phyloP scores from a whole-genome alignment of 164 flowering plant species.

The Annona squamosa region DNA sequence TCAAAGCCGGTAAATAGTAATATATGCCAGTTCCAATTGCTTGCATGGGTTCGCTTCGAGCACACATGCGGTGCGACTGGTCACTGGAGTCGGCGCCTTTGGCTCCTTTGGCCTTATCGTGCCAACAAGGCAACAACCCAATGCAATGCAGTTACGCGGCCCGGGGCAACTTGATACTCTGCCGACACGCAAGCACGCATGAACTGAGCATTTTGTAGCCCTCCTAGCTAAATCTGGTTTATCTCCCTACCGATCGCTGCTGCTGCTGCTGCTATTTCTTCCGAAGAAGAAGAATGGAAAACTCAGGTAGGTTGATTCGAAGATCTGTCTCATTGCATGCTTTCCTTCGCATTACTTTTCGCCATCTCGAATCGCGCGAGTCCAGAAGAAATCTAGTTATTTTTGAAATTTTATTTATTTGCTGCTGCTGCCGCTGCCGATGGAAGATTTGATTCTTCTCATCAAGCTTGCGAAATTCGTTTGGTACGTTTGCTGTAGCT shows the following conservation, averaged over 20 bases:
- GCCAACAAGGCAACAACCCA: no score
- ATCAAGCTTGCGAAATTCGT: background rate
- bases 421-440: background rate
- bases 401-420: no score
- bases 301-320: background rate
- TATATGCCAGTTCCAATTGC: no score
- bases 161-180: no score
- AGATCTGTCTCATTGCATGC: background rate
- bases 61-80: no score
- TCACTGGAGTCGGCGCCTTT: no score
- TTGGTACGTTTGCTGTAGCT: background rate
- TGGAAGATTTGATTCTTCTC: background rate
- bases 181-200: background rate
- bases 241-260: background rate
- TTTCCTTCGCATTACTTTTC: background rate
- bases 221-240: background rate
- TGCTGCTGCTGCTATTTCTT: background rate
- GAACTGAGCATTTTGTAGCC: background rate
- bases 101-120: no score
- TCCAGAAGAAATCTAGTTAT: background rate
- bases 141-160: no score
- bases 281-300: background rate
- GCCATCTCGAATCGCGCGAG: background rate
- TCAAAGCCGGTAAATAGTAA: no score
- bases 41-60: no score